Evolutionary conservation across 257 asterid genomes (phyloP).

Genomic region (Dorcoceras hygrometricum): DNA sequence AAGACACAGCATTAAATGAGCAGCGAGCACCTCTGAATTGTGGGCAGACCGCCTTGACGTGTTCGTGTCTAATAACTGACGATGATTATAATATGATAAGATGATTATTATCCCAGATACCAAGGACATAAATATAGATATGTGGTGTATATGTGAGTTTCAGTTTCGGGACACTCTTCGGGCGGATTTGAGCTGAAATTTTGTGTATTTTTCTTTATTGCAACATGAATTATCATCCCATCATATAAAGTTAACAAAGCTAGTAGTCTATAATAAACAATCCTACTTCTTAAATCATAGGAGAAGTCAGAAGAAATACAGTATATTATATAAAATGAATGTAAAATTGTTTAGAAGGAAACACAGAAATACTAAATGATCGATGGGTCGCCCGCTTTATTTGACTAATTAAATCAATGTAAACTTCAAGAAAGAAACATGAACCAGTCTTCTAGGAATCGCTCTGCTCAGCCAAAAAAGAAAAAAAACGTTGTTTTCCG

Average conservation of each 20-base stretch:
- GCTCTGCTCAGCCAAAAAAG: neutral
- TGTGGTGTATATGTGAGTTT: neutral
- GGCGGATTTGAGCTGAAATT: neutral
- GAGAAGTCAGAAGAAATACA: neutral
- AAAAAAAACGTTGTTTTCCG: too few species aligned
- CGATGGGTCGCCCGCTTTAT: neutral
- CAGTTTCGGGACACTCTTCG: neutral
- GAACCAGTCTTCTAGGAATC: neutral
- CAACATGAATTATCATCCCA: neutral
- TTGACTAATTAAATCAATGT: neutral
- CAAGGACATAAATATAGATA: neutral
- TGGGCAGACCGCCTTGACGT: neutral
- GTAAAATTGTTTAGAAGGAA: neutral
- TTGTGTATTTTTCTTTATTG: neutral
- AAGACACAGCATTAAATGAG: neutral
- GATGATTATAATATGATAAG: neutral
- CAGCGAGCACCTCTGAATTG: neutral
- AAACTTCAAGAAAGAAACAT: neutral
- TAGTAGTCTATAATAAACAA: too few species aligned
- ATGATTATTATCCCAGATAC: neutral
- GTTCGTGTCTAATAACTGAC: neutral
- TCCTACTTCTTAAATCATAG: neutral
- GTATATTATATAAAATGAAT: too few species aligned
- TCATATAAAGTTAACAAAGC: neutral
- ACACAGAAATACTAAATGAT: neutral